A percentile compares a stretch with the other conserved stretches of the same genome.
These are phyloP conservation scores for Plasmodium inui DNA, from an alignment of 169 alveolate species.

Conservation along the genomic window DNA sequence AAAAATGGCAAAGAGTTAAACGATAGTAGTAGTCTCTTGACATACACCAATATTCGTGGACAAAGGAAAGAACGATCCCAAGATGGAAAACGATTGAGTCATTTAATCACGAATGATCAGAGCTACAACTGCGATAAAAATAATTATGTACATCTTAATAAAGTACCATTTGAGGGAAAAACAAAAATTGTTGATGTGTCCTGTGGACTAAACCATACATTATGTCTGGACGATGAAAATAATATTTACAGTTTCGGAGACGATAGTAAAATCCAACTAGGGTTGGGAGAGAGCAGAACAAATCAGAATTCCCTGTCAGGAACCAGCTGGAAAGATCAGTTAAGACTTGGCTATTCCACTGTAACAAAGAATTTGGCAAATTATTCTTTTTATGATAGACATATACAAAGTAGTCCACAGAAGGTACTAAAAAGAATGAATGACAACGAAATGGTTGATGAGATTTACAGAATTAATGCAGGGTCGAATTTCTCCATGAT, in stretches of 20 bases:
- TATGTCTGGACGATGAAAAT: constrained; percentile 65
- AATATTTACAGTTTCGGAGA: constrained; percentile 74
- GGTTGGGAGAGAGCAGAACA: constrained; percentile 74
- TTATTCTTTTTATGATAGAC: constrained; percentile 76
- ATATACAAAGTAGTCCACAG: constrained; percentile 74
- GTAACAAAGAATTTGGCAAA: constrained; percentile 69
- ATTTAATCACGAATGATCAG: not conserved
- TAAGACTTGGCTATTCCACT: constrained; percentile 65
- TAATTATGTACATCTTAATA: constrained; percentile 43
- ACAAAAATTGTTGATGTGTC: constrained; percentile 69
- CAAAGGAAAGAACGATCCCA: not conserved
- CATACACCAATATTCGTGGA: not conserved
- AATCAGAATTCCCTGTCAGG: constrained; percentile 72
- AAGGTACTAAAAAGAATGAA: constrained; percentile 45
- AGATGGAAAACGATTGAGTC: not conserved
- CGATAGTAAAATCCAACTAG: constrained; percentile 74
- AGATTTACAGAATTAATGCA: constrained; percentile 66
- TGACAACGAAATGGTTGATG: constrained; percentile 58
- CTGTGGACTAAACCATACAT: constrained; percentile 66
- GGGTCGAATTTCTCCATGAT: constrained; percentile 68
- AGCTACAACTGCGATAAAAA: constrained; percentile 3
- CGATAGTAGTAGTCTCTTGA: not conserved
- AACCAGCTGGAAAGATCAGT: constrained; percentile 71
- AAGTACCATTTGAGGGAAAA: constrained; percentile 56
- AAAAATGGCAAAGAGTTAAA: not conserved